phyloP scores from a whole-genome alignment of 2,329 filamentous ascomycete species.

The Plenodomus tracheiphilus region DNA sequence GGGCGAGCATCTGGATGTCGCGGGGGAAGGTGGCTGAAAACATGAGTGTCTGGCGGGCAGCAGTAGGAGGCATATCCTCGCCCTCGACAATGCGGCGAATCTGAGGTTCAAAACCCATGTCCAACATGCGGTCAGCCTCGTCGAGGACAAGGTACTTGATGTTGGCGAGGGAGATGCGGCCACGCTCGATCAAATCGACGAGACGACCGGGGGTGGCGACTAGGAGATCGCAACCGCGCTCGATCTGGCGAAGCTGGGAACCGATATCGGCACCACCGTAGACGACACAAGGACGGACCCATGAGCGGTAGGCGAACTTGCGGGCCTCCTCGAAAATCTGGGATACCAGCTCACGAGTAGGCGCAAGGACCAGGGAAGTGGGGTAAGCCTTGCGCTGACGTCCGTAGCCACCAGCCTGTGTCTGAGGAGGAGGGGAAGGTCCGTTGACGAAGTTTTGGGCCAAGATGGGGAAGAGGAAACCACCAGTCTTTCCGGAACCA shows the following conservation, averaged over 20 bases:
- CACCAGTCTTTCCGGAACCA: constrained; percentile 99
- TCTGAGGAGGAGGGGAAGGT: constrained; percentile 69
- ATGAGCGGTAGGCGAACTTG: constrained; percentile 98
- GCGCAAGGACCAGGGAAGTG: constrained; percentile 91
- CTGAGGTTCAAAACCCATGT: constrained; percentile 99
- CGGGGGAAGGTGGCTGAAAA: constrained; percentile 99
- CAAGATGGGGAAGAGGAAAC: constrained; percentile 98
- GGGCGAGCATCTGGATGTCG: constrained; percentile 98
- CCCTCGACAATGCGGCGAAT: constrained; percentile 98
- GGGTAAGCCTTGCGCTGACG: constrained; percentile 98
- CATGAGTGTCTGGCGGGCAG: constrained; percentile 95
- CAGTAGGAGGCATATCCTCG: constrained; percentile 90
- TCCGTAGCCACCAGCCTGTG: constrained; percentile 65
- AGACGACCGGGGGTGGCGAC: constrained; percentile 97
- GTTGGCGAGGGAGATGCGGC: constrained; percentile 94
- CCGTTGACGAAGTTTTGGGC: constrained; percentile 96
- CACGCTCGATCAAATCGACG: constrained; percentile 97
- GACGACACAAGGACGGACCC: constrained; percentile 97
- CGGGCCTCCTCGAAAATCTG: constrained; percentile 97
- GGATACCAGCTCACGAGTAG: constrained; percentile 96
- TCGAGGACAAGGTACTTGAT: constrained; percentile 99
- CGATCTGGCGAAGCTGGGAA: constrained; percentile 96
- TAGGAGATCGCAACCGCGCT: constrained; percentile 94
- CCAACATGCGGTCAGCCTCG: constrained; percentile 99
- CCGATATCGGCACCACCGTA: constrained; percentile 99